phyloP scores from a whole-genome alignment of 495 filamentous ascomycete genomes.

The Penicillium antarcticum region DNA sequence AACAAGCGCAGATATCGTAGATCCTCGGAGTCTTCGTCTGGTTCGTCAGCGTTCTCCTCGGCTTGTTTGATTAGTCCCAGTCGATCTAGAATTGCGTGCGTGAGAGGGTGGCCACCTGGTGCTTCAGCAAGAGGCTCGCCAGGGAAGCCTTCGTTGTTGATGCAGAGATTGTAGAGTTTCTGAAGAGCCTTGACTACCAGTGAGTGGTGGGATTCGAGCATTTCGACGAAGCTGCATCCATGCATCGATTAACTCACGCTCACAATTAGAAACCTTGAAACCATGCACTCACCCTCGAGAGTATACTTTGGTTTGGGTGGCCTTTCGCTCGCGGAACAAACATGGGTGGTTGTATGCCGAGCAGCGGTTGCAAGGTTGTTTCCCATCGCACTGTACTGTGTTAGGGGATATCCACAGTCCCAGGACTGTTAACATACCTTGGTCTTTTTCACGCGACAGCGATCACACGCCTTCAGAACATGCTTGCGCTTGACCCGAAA shows the following conservation, averaged over 20 bases:
- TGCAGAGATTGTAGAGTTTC: conserved; percentile 42
- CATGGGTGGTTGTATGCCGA: conserved; percentile 47
- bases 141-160: conserved; percentile 44
- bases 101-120: conserved; percentile 41
- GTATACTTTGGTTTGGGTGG: conserved; percentile 47
- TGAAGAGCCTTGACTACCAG: conserved; percentile 44
- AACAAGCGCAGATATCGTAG: conserved; percentile 36
- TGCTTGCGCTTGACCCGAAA: conserved; percentile 51
- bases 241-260: not conserved
- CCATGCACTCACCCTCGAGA: conserved; percentile 37
- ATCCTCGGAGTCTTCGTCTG: conserved; percentile 38
- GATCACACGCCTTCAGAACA: conserved; percentile 48
- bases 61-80: conserved; percentile 48
- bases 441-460: conserved; percentile 48
- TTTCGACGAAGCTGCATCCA: conserved; percentile 40
- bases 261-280: too few relatives aligned
- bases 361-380: conserved; percentile 48
- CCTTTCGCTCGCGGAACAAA: conserved; percentile 46
- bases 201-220: conserved; percentile 47
- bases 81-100: conserved; percentile 45
- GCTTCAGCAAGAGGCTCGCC: conserved; percentile 43
- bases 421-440: conserved; percentile 28
- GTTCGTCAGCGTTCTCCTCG: conserved; percentile 40
- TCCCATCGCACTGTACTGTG: conserved; percentile 41
- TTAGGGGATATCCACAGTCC: conserved; percentile 6